Conservation (phyloP, 768 basidiomycete genomes). For the Panaeolus papilionaceus region DNA sequence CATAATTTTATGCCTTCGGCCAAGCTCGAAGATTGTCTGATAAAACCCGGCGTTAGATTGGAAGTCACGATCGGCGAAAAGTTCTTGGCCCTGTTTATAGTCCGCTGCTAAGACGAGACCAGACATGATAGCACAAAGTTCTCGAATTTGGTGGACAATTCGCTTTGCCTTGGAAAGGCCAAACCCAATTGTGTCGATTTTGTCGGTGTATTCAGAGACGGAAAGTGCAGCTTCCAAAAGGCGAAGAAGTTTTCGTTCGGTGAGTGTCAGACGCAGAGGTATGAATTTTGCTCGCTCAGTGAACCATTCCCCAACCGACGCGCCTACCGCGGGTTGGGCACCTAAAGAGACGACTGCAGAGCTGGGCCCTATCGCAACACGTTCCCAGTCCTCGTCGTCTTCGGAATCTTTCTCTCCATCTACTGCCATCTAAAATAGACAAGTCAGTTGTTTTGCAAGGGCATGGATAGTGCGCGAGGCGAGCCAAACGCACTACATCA, state of each 20-base stretch:
- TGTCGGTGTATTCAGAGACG: conserved; percentile 90
- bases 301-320: conserved; percentile 83
- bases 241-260: conserved; percentile 84
- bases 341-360: conserved; percentile 44
- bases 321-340: conserved; percentile 64
- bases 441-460: background rate
- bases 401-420: conserved; percentile 39
- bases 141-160: conserved; percentile 86
- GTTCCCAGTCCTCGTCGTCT: conserved; percentile 53
- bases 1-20: conserved; percentile 88
- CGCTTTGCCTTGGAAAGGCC: conserved; percentile 85
- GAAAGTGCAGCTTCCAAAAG: conserved; percentile 84
- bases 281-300: conserved; percentile 83
- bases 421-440: conserved; percentile 49
- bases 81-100: conserved; percentile 88
- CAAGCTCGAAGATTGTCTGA: conserved; percentile 81
- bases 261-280: conserved; percentile 75
- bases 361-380: conserved; percentile 37
- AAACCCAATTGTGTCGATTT: conserved; percentile 83
- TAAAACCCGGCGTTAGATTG: conserved; percentile 81
- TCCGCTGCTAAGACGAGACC: conserved; percentile 83
- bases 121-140: conserved; percentile 87
- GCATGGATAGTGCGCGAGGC: background rate
- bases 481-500: conserved; percentile 31
- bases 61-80: conserved; percentile 85